A percentile compares a stretch with the other conserved stretches of the same genome.
phyloP scores from a whole-genome alignment of 1,139 yeast species.

The Entelexis sorbosivorans region DNA sequence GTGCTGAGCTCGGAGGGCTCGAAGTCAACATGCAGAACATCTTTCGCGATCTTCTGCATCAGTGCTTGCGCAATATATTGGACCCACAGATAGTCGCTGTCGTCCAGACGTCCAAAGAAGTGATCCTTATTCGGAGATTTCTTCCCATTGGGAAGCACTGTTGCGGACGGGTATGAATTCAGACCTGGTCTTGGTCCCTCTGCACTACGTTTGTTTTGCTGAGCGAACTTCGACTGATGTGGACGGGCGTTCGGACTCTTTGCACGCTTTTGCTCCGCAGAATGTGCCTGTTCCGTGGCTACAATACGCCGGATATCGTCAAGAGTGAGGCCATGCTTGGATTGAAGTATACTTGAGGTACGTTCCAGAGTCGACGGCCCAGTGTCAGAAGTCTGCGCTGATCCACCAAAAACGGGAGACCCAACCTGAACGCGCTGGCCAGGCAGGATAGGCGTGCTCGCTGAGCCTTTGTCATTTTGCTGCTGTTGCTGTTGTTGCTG shows the following conservation, averaged over 20 bases:
- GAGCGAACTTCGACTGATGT: background rate
- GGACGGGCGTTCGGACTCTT: background rate
- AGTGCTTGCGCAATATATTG: constrained; percentile 62
- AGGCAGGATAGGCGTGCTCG: background rate
- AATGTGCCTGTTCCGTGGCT: constrained; percentile 80
- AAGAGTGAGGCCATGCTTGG: constrained; percentile 75
- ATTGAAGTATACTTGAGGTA: constrained; percentile 63
- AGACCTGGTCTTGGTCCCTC: background rate
- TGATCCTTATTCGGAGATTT: constrained; percentile 2
- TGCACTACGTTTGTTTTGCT: background rate
- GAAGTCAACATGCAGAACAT: constrained; percentile 9
- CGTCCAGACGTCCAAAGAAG: constrained; percentile 20
- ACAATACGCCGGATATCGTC: constrained; percentile 96
- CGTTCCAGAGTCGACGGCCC: constrained; percentile 28
- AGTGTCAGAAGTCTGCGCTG: background rate
- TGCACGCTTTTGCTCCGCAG: constrained; percentile 4
- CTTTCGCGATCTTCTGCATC: constrained; percentile 10
- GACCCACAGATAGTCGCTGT: constrained; percentile 28
- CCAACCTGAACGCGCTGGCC: background rate
- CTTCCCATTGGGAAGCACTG: constrained; percentile 1
- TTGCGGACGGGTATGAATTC: background rate
- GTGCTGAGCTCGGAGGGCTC: constrained; percentile 2
- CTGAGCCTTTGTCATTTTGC: background rate
- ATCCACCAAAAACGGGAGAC: background rate
- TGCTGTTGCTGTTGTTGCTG: background rate